Conservation (phyloP, 2,329 filamentous ascomycete species). For the Ascocoryne sarcoides region DNA sequence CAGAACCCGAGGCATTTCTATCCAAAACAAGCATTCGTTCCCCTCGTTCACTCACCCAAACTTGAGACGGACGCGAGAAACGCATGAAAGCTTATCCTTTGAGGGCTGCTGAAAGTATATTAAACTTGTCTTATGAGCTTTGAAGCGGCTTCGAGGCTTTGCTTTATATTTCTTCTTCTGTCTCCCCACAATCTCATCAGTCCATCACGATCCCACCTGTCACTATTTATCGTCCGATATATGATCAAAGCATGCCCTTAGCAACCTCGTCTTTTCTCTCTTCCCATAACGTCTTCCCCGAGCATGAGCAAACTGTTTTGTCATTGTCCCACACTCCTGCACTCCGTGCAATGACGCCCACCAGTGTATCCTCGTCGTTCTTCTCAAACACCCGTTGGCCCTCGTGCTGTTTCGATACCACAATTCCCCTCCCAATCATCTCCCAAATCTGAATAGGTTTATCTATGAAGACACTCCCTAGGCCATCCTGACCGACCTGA, state of each 20-base stretch:
- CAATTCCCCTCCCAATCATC: slow-evolving; percentile 86
- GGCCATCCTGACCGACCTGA: slow-evolving; percentile 64
- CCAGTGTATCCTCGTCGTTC: slow-evolving; percentile 77
- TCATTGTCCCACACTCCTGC: slow-evolving; percentile 99
- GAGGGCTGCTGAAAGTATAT: slow-evolving; percentile 12
- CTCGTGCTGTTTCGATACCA: slow-evolving; percentile 62
- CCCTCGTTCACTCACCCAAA: slow-evolving; percentile 7
- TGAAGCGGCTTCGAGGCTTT: slow-evolving; percentile 1
- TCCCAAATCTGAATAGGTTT: slow-evolving; percentile 86
- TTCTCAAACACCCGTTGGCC: slow-evolving; percentile 48
- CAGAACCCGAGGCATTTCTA: not conserved
- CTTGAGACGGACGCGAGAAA: slow-evolving; percentile 16
- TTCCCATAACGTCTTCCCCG: slow-evolving; percentile 96
- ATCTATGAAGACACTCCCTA: slow-evolving; percentile 74
- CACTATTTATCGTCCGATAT: slow-evolving; percentile 16
- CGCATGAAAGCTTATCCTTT: slow-evolving; percentile 20
- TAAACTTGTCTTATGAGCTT: slow-evolving; percentile 6
- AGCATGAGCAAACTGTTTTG: slow-evolving; percentile 96
- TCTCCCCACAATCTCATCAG: slow-evolving; percentile 5
- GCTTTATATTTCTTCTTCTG: slow-evolving; percentile 7
- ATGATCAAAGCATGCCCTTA: slow-evolving; percentile 75
- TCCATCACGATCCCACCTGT: slow-evolving; percentile 1
- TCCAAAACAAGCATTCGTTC: slow-evolving; percentile 19
- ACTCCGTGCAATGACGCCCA: slow-evolving; percentile 89
- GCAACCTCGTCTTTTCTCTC: slow-evolving; percentile 83